phyloP scores from a whole-genome alignment of 805 yeast genomes.

The Suhomyces prunicola region DNA sequence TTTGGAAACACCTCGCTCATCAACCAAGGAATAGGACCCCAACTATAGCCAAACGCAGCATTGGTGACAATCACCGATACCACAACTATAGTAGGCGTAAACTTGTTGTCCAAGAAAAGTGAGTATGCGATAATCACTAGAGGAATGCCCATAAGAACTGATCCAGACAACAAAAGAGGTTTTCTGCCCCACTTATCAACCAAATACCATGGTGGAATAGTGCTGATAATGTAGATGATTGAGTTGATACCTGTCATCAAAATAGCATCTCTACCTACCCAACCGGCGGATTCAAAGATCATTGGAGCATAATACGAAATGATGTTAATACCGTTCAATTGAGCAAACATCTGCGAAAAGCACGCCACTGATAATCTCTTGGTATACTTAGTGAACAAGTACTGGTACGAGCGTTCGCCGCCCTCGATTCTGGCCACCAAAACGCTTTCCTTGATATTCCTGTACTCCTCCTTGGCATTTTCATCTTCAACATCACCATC shows the following conservation, averaged over 20 bases:
- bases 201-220: conserved; percentile 87
- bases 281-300: conserved; percentile 93
- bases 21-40: conserved; percentile 96
- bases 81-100: conserved; percentile 72
- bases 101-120: conserved; percentile 27
- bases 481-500: conserved; percentile 72
- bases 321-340: conserved; percentile 88
- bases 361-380: conserved; percentile 82
- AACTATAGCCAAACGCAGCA: conserved; percentile 81
- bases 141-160: conserved; percentile 74
- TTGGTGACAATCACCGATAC: conserved; percentile 73
- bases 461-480: conserved; percentile 67
- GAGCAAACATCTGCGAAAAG: conserved; percentile 90
- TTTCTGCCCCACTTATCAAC: conserved; percentile 92
- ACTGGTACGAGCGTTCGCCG: conserved; percentile 62
- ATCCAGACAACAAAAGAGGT: conserved; percentile 77
- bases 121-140: conserved; percentile 62
- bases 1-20: conserved; percentile 86
- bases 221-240: conserved; percentile 45
- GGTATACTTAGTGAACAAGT: conserved; percentile 74
- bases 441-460: conserved; percentile 78
- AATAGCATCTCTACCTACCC: conserved; percentile 84
- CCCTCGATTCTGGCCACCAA: conserved; percentile 77
- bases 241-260: conserved; percentile 80
- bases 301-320: conserved; percentile 91